Base-by-base conservation (phyloP, 192 early-diverging fungal species). In the Coemansia sp. region DNA sequence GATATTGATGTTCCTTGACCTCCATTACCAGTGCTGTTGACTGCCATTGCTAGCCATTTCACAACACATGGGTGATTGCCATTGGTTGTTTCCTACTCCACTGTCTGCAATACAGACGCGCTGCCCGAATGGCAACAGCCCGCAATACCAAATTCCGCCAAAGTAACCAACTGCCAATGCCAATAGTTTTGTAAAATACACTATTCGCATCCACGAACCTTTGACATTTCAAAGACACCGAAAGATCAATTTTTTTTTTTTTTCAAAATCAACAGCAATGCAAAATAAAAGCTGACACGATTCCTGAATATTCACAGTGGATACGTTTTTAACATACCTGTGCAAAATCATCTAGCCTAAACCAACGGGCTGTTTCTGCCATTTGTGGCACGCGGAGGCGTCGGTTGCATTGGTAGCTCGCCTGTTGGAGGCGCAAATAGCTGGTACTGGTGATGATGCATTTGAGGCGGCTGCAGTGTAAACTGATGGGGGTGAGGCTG, bases 391-490 rank as follows among this genome's bases (percentile, higher is more conserved):
- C 59, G 58, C 50, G 58, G 63, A 57, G 58, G 53, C 22, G 65
- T 54, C 24, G 27, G 51, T 18, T 67, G 56, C 34, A 51, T 44
- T 27, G 56, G 31, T 23, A 67, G 50, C 60, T 53, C 60, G 9
- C 38, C 50, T 9, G 71, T 30, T 7, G 38, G 38, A 44, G 59
- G 44, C 12, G 60, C 54, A 58, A 67, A 67, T 30, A 73, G 9
- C 52, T 62, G 58, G 65, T 73, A 73, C 49, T 73, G 71, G 21
- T 67, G 60, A 48, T 66, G 64, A 27, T 60, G 58, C 58, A 60
- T 60, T 10, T 69, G 66, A 1, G 38, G 58, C 2, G 58, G 58
- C 14, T 60, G 67, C 24, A 54, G 44, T 7, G 58, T 5, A 26
- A 60, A 30, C 65, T 48, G 57, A 10, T 31, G 34, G 9, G 38